A percentile compares a stretch with the other conserved stretches of the same genome.
phyloP scores from a whole-genome alignment of 345 rosid species.

The Pelargonium nanum region DNA sequence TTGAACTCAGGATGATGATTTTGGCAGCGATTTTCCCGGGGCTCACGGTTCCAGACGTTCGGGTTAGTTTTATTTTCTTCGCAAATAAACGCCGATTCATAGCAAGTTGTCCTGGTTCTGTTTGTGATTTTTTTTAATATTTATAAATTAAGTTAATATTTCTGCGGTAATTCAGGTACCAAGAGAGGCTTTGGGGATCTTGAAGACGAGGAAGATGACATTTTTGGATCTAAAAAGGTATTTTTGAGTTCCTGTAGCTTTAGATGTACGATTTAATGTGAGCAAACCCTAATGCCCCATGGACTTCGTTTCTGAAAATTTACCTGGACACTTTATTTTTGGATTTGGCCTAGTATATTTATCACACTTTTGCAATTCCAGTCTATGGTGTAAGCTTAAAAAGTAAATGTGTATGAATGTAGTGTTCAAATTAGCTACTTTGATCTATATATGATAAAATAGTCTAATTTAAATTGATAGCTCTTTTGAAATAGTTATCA shows the following conservation, averaged over 20 bases:
- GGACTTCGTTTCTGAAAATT: neutral
- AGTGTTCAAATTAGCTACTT: neutral
- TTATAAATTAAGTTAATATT: neutral
- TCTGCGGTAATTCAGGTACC: conserved; percentile 26
- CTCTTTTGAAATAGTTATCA: neutral
- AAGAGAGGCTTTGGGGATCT: conserved; percentile 78
- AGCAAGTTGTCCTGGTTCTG: neutral
- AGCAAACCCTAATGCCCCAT: neutral
- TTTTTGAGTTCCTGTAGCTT: neutral
- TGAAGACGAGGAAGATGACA: conserved; percentile 88
- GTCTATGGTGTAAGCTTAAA: neutral
- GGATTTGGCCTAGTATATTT: neutral
- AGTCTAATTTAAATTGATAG: neutral
- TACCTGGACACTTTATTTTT: neutral
- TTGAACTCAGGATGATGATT: conserved; percentile 64
- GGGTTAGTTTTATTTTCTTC: conserved; percentile 25
- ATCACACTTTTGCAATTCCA: neutral
- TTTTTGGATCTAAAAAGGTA: conserved; percentile 78
- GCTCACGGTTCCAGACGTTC: conserved; percentile 33
- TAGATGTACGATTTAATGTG: neutral
- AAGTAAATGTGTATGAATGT: neutral
- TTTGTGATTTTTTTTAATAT: neutral
- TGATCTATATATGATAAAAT: too few relatives aligned
- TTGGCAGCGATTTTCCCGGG: conserved; percentile 68
- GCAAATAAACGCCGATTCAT: neutral